Evolutionary conservation across 768 basidiomycete genomes (phyloP), one percentile per base, ranked within the genome.

Genomic region (Pulveroboletus frians): DNA sequence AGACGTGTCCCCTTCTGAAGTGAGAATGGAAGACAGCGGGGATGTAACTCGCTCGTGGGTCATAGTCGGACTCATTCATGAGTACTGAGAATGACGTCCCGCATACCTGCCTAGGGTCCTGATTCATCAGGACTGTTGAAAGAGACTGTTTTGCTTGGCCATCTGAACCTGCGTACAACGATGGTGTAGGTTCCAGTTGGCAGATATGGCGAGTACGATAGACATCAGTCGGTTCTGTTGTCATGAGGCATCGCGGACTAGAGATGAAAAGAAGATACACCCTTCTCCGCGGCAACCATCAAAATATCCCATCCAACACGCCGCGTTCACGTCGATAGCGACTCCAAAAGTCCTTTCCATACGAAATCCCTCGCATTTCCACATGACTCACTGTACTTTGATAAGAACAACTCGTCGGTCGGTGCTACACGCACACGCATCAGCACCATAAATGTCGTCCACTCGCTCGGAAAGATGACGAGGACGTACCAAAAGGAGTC

Each of bases 291-390:
- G 37, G 29, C 20, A 18, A 15, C 15, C 7, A 14, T 17, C n/a
- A 35, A 34, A 21, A 7, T 4, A 17, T 17, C 18, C 23, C 14
- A 11, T 13, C 18, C 29, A 15, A 35, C 27, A 32, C 14, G 27
- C 17, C 10, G 23, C 1, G 44, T 32, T 65, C 54, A 67, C 17
- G 34, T 48, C 49, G 62, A 55, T 43, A 67, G 38, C 39, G 67
- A 60, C 46, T 58, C 47, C 60, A 81, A 60, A 43, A 87, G 57
- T 2, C 83, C 84, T 43, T 77, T 79, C 77, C 79, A 80, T 35
- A 88, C 84, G 57, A 94, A 90, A 49, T 85, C 82, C 51, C 85
- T 73, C 11, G 90, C 75, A 65, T 92, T 92, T 37, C 91, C 92
- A 46, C 76, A 76, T 7, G 85, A 78, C 59, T 90, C 85, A 1